phyloP scores from a whole-genome alignment of 2,329 filamentous ascomycete species.

The Trichoderma aggressivum region DNA sequence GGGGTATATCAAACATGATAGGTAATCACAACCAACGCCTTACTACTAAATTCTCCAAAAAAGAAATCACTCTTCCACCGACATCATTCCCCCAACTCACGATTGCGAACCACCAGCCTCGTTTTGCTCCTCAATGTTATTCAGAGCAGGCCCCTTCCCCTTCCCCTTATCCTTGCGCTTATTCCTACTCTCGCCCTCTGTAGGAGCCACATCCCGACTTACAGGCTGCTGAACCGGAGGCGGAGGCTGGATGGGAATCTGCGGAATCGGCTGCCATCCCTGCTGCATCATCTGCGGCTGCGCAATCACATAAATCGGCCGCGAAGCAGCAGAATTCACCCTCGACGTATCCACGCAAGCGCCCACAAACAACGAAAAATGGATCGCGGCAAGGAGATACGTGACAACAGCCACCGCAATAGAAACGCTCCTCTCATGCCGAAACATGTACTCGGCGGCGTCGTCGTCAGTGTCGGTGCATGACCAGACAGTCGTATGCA shows the following conservation, averaged over 20 bases:
- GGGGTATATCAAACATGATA: slow-evolving; percentile 3
- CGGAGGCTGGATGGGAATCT: not conserved
- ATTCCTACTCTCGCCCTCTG: not conserved
- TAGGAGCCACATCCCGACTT: not conserved
- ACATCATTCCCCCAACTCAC: not conserved
- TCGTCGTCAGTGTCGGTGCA: not conserved
- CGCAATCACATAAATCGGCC: slow-evolving; percentile 28
- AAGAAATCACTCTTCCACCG: not conserved
- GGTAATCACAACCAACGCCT: not conserved
- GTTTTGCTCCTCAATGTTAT: not conserved
- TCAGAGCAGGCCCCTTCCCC: not conserved
- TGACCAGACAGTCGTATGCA: not conserved
- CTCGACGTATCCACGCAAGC: slow-evolving; percentile 40
- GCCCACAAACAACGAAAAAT: slow-evolving; percentile 39
- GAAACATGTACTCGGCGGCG: not conserved
- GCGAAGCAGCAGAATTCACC: slow-evolving; percentile 25
- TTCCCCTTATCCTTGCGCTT: not conserved
- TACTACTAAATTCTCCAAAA: not conserved
- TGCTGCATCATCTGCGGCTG: slow-evolving; percentile 28
- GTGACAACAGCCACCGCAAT: slow-evolving; percentile 22
- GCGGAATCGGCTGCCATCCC: slow-evolving; percentile 29
- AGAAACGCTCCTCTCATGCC: slow-evolving; percentile 20
- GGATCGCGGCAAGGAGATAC: slow-evolving; percentile 21
- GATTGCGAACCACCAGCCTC: not conserved
- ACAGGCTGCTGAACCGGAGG: not conserved